Evolutionary conservation across 1,284 basidiomycete genomes (phyloP), one percentile per base, ranked within the genome.

Genomic region (Ceratobasidium theobromae): DNA sequence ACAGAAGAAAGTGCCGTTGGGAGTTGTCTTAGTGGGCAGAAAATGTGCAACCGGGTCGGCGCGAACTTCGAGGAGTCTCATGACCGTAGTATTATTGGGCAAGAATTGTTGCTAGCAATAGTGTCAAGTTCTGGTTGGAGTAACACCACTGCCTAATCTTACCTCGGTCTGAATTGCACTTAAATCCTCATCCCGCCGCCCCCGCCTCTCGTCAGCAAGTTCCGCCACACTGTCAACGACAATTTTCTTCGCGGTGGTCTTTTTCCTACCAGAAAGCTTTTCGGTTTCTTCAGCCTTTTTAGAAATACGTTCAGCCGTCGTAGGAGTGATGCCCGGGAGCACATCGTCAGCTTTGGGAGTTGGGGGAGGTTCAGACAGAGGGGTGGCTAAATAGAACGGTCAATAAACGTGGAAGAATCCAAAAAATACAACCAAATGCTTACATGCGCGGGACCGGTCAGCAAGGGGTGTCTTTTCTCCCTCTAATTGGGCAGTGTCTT

Each of bases 21-120:
- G 79, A 4, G 86, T 88, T 40, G 83, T 79, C 73, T 84, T 88
- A 1, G 86, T 91, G 0, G 94, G 93, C 53, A 95, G 77, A 78
- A 96, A 95, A 74, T 95, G 87, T 2, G 87, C 79, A 1, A 91
- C 78, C 14, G 94, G 94, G 72, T 97, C 92, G 25, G 88, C 85
- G 38, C 90, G 86, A 71, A 96, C 93, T 73, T 91, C 87, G 55
- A 91, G 81, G 8, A 96, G 80, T 23, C 88, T 87, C 82, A 93
- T 87, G 58, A 93, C 84, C 57, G 89, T 82, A 1, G 89, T 80
- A 11, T 93, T 93, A 30, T 88, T 84, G 4, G 93, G 92, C 52
- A 97, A 85, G 75, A 88, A 95, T 55, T 86, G 85, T 68, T 93
- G 88, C 68, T 77, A 48, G 8, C 11, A 32, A 23, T 28, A 45